phyloP scores from a whole-genome alignment of 768 basidiomycete species.

The Candolleomyces aberdarensis region DNA sequence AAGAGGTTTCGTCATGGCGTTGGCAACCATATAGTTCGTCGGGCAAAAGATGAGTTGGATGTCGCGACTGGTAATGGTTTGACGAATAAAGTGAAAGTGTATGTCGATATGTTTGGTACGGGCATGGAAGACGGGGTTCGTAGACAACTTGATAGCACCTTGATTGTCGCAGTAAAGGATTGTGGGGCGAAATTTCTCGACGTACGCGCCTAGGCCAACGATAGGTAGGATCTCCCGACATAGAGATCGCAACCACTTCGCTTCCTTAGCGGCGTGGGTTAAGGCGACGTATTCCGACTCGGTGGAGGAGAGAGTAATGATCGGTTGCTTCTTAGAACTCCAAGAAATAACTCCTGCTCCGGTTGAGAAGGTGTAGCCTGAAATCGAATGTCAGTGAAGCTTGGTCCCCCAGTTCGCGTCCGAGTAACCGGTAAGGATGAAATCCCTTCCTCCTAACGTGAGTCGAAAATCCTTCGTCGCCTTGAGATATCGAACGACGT shows the following conservation, averaged over 20 bases:
- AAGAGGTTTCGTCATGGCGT: conserved; percentile 13
- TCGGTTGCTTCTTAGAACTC: too few relatives aligned
- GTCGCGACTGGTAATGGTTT: conserved; percentile 22
- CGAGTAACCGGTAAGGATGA: conserved; percentile 6
- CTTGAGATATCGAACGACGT: conserved; percentile 16
- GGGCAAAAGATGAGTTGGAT: conserved; percentile 16
- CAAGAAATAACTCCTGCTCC: too few relatives aligned
- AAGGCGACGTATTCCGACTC: too few relatives aligned
- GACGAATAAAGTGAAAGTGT: too few relatives aligned
- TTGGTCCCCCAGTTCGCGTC: conserved; percentile 14
- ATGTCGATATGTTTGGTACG: conserved; percentile 36
- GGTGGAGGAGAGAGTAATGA: too few relatives aligned
- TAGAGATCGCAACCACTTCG: conserved; percentile 9
- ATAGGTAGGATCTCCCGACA: conserved; percentile 1
- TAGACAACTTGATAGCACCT: conserved; percentile 16
- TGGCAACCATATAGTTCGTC: conserved; percentile 24
- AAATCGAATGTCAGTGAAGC: conserved; percentile 24
- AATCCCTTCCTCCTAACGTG: neutral
- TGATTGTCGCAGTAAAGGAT: too few relatives aligned
- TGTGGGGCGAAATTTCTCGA: neutral
- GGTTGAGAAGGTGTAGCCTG: too few relatives aligned
- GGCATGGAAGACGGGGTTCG: conserved; percentile 26
- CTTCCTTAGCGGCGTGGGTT: too few relatives aligned
- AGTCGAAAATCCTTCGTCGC: conserved; percentile 10
- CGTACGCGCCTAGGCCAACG: neutral